These are phyloP conservation scores for Cetradonia linearis DNA, from an alignment of 495 filamentous ascomycete genomes.

Conservation along the genomic window DNA sequence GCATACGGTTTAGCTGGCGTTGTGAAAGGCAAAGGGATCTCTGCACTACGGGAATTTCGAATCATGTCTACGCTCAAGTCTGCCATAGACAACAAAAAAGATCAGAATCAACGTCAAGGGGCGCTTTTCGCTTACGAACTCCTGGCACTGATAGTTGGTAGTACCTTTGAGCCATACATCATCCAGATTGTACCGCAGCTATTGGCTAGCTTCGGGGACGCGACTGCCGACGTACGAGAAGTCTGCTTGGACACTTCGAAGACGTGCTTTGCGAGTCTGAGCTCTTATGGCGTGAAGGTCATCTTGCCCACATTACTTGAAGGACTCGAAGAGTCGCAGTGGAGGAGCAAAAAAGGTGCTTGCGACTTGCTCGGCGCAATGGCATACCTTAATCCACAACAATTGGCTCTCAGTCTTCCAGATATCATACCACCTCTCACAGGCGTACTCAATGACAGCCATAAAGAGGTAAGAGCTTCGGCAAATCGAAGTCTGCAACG, in stretches of 20 bases:
- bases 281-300: slow-evolving; percentile 90
- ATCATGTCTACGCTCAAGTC: slow-evolving; percentile 68
- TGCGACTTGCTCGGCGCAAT: slow-evolving; percentile 94
- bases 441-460: slow-evolving; percentile 86
- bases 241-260: slow-evolving; percentile 88
- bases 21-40: slow-evolving; percentile 72
- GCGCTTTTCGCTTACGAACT: slow-evolving; percentile 86
- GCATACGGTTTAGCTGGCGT: slow-evolving; percentile 92
- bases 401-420: slow-evolving; percentile 81
- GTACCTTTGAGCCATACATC: slow-evolving; percentile 89
- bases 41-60: slow-evolving; percentile 71
- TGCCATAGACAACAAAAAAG: slow-evolving; percentile 85
- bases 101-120: slow-evolving; percentile 76
- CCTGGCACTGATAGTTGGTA: slow-evolving; percentile 70
- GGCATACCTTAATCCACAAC: slow-evolving; percentile 93
- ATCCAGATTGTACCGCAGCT: slow-evolving; percentile 91
- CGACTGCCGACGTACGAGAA: slow-evolving; percentile 79
- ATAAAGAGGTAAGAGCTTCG: slow-evolving; percentile 86
- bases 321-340: slow-evolving; percentile 88
- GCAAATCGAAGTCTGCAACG: slow-evolving; percentile 93
- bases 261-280: slow-evolving; percentile 83
- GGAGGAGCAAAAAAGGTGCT: slow-evolving; percentile 96
- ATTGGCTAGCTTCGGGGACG: slow-evolving; percentile 78
- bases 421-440: slow-evolving; percentile 95
- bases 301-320: slow-evolving; percentile 86